Conservation (phyloP, 2,329 filamentous ascomycete species). For the Fusarium concolor region DNA sequence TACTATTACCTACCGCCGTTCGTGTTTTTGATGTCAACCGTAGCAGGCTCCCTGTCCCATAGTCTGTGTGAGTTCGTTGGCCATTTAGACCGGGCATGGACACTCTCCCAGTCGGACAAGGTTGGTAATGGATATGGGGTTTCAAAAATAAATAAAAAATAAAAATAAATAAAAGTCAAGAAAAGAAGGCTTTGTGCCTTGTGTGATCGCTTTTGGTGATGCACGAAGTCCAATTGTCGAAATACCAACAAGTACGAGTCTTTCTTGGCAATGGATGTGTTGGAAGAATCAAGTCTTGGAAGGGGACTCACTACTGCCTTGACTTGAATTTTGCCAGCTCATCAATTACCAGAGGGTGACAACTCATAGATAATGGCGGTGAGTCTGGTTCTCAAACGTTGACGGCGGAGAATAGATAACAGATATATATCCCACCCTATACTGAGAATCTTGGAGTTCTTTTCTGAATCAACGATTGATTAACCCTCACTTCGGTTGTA, state of each 20-base stretch:
- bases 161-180: no score
- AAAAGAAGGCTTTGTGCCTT: no score
- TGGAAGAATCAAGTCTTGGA: background rate
- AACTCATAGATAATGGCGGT: constrained; percentile 32
- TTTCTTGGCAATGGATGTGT: background rate
- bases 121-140: no score
- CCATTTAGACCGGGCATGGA: no score
- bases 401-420: background rate
- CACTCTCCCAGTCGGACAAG: no score
- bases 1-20: no score
- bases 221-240: background rate
- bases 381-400: background rate
- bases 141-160: no score
- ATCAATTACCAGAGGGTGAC: constrained; percentile 27
- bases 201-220: no score
- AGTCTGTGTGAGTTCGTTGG: no score
- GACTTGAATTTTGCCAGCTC: constrained; percentile 20
- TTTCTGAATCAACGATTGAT: background rate
- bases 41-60: no score
- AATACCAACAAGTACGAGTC: background rate
- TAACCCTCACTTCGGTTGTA: background rate
- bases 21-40: no score
- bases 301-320: background rate
- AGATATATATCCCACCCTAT: background rate
- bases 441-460: background rate